phyloP scores from a whole-genome alignment of 129 eudicot species.

The Lonicera japonica region DNA sequence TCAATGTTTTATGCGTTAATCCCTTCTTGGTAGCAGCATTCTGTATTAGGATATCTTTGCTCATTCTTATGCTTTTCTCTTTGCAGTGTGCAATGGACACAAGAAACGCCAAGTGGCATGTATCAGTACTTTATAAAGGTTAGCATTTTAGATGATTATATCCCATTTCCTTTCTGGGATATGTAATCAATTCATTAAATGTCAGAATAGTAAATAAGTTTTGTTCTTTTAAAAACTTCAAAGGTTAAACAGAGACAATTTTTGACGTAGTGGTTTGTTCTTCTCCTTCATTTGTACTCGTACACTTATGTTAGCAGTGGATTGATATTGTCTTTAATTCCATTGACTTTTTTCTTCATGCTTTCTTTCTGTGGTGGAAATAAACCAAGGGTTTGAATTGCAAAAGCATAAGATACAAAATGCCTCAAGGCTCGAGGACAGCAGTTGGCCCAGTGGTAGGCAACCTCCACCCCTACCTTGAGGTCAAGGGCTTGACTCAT shows the following conservation, averaged over 20 bases:
- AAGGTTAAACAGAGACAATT: too few relatives aligned
- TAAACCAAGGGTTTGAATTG: neutral
- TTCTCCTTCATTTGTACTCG: neutral
- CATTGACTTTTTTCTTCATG: neutral
- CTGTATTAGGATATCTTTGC: neutral
- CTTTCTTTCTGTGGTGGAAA: neutral
- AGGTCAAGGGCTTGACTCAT: too few relatives aligned
- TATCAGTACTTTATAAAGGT: constrained; percentile 91
- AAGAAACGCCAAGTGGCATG: constrained; percentile 67
- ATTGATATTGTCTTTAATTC: neutral
- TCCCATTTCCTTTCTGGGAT: too few relatives aligned
- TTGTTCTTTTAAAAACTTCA: too few relatives aligned
- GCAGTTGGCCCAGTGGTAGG: too few relatives aligned
- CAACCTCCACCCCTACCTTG: too few relatives aligned
- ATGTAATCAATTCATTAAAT: neutral
- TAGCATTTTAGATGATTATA: constrained; percentile 15
- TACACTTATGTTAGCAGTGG: neutral
- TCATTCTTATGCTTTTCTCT: constrained; percentile 14
- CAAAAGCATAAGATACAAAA: neutral
- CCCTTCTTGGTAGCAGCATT: neutral
- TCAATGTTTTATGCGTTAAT: constrained; percentile 5
- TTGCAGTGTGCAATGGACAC: constrained; percentile 82
- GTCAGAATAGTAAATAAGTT: too few relatives aligned
- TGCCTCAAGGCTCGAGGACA: neutral
- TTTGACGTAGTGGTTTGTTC: neutral